phyloP scores from a whole-genome alignment of 2,329 filamentous ascomycete genomes.

The Ophiostoma ips region DNA sequence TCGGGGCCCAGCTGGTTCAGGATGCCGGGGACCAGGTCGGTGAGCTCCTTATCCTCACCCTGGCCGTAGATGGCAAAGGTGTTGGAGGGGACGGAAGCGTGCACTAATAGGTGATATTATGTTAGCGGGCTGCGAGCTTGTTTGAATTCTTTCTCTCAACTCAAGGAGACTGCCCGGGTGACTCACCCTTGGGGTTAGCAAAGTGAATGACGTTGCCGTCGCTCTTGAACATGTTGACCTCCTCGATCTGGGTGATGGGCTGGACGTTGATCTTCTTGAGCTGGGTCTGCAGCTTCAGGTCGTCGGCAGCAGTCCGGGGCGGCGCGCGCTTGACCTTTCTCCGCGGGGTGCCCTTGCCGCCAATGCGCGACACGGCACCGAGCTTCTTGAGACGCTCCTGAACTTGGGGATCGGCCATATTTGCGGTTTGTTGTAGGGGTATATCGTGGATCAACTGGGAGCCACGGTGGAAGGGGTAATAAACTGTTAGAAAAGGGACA shows the following conservation, averaged over 20 bases:
- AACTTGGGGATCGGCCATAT: constrained; percentile 41
- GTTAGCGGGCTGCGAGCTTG: too few species aligned
- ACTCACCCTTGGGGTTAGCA: constrained; percentile 84
- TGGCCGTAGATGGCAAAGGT: constrained; percentile 99
- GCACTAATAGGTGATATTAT: constrained; percentile 57
- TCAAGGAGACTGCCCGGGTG: too few species aligned
- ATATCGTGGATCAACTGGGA: constrained; percentile 7
- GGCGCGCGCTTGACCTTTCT: constrained; percentile 98
- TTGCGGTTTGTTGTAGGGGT: constrained; percentile 11
- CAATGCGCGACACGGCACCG: constrained; percentile 44
- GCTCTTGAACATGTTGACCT: constrained; percentile 99
- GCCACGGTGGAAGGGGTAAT: constrained; percentile 7
- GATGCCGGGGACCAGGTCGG: constrained; percentile 96
- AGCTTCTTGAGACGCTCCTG: constrained; percentile 49
- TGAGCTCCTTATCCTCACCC: constrained; percentile 99
- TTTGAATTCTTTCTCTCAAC: too few species aligned
- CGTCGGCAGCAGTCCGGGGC: constrained; percentile 82
- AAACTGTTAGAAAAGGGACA: neutral
- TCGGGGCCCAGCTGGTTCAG: constrained; percentile 99
- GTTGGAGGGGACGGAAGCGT: constrained; percentile 94
- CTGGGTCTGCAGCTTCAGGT: constrained; percentile 97
- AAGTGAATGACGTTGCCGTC: constrained; percentile 99
- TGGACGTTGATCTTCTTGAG: constrained; percentile 99
- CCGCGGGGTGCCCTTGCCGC: constrained; percentile 95
- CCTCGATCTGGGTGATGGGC: constrained; percentile 98